Base-by-base conservation (phyloP, 176 grass and related monocot genomes). In the Typha latifolia region DNA sequence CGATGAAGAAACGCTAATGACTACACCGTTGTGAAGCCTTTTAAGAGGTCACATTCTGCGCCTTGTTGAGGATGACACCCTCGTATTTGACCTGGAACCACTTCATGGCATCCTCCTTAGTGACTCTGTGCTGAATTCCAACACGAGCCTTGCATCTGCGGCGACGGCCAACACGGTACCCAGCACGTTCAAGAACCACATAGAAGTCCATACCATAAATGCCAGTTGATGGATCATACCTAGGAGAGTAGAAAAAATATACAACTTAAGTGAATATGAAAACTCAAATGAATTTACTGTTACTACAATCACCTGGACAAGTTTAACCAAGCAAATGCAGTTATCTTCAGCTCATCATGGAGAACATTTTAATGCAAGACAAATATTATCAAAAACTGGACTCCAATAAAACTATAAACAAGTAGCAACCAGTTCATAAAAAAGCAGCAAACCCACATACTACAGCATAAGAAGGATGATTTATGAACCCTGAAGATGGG, bases 41-140 rank as follows among this genome's bases (percentile, higher is more conserved):
- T 59, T 59, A 59, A 59, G 53, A 2, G 11, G 53, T 59, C 53
- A 59, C 18, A 21, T 59, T 59, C 49, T 87, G 84, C 66, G 79
- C 26, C 71, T 86, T 82, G 75, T 86, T 82, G 75, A 86, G 79
- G 67, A 86, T 86, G 34, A 86, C 75, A 75, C 84, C 84, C 84
- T 86, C 84, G 6, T 86, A 86, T 72, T 86, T 86, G 75, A 82
- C 84, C 74, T 86, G 79, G 75, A 86, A 86, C 84, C 84, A 86
- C 84, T 86, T 86, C 84, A 86, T 86, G 51, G 84, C 79, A 22
- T 86, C 84, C 48, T 86, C 84, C 75, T 82, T 82, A 66, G 84
- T 86, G 71, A 86, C 79, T 70, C 79, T 78, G 62, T 86, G 84
- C 62, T 86, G 84, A 34, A 86, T 86, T 13, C 84, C 84, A 62